Conservation (phyloP, 2,329 filamentous ascomycete genomes). For the Didymella lethalis region DNA sequence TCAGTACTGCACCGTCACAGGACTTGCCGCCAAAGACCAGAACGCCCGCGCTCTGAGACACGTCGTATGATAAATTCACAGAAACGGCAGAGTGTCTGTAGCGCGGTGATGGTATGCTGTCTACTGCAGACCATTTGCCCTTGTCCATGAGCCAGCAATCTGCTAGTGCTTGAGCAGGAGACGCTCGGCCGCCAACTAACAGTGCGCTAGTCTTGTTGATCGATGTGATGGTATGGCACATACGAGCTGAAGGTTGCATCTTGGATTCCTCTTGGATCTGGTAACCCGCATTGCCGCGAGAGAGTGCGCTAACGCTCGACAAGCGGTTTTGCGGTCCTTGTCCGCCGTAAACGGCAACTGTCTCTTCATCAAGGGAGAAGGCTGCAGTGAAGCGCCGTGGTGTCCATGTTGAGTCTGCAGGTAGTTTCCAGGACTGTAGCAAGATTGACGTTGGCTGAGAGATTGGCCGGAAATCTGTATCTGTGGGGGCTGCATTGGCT, state of each 20-base stretch:
- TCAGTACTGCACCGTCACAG: constrained; percentile 52
- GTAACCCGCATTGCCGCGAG: constrained; percentile 26
- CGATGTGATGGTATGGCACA: constrained; percentile 80
- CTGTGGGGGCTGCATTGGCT: constrained; percentile 1
- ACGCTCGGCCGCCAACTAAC: constrained; percentile 79
- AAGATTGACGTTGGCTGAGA: constrained; percentile 22
- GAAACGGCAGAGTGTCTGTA: constrained; percentile 76
- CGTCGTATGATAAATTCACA: constrained; percentile 53
- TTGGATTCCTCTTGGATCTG: constrained; percentile 44
- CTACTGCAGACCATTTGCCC: constrained; percentile 68
- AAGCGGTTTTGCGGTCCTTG: constrained; percentile 59
- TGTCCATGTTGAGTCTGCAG: constrained; percentile 25
- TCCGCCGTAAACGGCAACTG: constrained; percentile 55
- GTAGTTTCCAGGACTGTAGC: constrained; percentile 26
- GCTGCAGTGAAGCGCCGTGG: constrained; percentile 53
- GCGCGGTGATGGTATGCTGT: constrained; percentile 72
- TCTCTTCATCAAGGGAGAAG: constrained; percentile 41
- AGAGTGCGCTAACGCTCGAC: constrained; percentile 53
- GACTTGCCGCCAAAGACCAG: constrained; percentile 58
- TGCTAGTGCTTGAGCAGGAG: constrained; percentile 71
- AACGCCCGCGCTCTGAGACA: constrained; percentile 53
- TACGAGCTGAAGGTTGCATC: constrained; percentile 52
- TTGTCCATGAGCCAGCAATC: constrained; percentile 79
- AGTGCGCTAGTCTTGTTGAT: constrained; percentile 67
- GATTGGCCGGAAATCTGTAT: neutral